Conservation (phyloP, 2,329 filamentous ascomycete species). For the Atkinsonella texensis region DNA sequence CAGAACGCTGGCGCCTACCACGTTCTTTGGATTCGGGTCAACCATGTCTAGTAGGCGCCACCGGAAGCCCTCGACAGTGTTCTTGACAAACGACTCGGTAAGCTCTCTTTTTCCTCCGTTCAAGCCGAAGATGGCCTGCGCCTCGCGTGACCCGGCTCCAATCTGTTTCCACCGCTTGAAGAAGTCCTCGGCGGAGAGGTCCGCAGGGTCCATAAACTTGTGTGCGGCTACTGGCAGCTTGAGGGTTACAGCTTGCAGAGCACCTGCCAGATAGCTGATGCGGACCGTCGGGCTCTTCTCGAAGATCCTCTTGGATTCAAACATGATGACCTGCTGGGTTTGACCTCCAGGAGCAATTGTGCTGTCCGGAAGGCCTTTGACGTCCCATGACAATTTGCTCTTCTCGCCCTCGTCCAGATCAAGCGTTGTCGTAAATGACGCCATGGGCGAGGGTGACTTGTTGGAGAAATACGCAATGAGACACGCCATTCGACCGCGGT, state of each 20-base stretch:
- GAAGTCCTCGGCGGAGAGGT: slow-evolving; percentile 81
- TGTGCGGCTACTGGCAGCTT: slow-evolving; percentile 81
- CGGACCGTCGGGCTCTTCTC: slow-evolving; percentile 78
- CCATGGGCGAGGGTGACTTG: slow-evolving; percentile 74
- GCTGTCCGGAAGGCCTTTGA: slow-evolving; percentile 79
- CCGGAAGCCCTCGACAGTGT: slow-evolving; percentile 69
- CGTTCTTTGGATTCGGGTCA: slow-evolving; percentile 85
- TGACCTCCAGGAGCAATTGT: slow-evolving; percentile 64
- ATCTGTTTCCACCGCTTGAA: slow-evolving; percentile 99
- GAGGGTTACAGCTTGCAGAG: slow-evolving; percentile 81
- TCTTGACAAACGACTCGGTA: slow-evolving; percentile 57
- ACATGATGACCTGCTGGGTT: slow-evolving; percentile 88
- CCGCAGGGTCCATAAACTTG: slow-evolving; percentile 93
- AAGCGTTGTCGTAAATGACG: slow-evolving; percentile 86
- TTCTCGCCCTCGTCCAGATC: slow-evolving; percentile 63
- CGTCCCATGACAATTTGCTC: slow-evolving; percentile 64
- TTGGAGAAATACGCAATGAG: slow-evolving; percentile 94
- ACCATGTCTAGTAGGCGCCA: slow-evolving; percentile 80
- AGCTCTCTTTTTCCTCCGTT: slow-evolving; percentile 45
- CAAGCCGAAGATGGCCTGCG: slow-evolving; percentile 74
- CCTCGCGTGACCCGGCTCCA: slow-evolving; percentile 74
- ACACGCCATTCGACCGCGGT: slow-evolving; percentile 88
- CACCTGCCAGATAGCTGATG: slow-evolving; percentile 87
- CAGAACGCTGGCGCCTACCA: slow-evolving; percentile 80
- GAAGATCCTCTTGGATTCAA: slow-evolving; percentile 75